Evolutionary conservation across 148 eudicot genomes (phyloP).

Genomic region (Vaccinium myrtillus): DNA sequence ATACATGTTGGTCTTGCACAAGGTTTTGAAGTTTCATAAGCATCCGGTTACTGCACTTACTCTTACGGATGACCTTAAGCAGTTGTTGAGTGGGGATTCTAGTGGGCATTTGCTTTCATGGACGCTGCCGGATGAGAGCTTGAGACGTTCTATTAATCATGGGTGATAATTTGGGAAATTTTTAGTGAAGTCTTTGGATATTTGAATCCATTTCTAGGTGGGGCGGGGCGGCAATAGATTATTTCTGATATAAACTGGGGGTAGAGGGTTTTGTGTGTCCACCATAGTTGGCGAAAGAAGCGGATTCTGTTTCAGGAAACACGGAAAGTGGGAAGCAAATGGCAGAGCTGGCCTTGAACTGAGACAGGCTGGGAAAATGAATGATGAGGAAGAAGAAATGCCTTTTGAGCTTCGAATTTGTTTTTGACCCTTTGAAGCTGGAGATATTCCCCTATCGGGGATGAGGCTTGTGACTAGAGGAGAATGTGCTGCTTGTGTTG

Average conservation of each 20-base stretch:
- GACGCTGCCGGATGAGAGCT: conserved; percentile 80
- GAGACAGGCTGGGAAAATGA: conserved; percentile 13
- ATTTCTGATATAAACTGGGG: conserved; percentile 1
- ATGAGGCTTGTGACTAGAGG: neutral
- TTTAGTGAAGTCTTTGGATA: neutral
- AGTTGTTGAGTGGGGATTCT: conserved; percentile 84
- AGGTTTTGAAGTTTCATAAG: conserved; percentile 80
- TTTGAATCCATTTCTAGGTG: conserved; percentile 14
- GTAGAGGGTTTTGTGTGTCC: conserved; percentile 15
- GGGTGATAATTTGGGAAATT: conserved; percentile 35
- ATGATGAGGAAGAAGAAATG: conserved; percentile 1
- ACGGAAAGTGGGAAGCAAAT: conserved; percentile 16
- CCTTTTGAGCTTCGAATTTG: neutral
- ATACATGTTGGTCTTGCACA: conserved; percentile 70
- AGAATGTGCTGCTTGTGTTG: neutral
- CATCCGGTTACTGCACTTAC: conserved; percentile 84
- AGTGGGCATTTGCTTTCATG: conserved; percentile 85
- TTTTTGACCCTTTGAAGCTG: neutral
- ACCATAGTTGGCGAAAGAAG: conserved; percentile 18
- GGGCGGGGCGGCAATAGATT: conserved; percentile 20
- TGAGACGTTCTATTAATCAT: conserved; percentile 51
- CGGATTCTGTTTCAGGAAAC: neutral
- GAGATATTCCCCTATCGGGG: neutral
- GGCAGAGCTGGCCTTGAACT: conserved; percentile 44
- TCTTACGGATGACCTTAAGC: conserved; percentile 75